phyloP scores from a whole-genome alignment of 2,329 filamentous ascomycete genomes.

The Stemphylium beticola region DNA sequence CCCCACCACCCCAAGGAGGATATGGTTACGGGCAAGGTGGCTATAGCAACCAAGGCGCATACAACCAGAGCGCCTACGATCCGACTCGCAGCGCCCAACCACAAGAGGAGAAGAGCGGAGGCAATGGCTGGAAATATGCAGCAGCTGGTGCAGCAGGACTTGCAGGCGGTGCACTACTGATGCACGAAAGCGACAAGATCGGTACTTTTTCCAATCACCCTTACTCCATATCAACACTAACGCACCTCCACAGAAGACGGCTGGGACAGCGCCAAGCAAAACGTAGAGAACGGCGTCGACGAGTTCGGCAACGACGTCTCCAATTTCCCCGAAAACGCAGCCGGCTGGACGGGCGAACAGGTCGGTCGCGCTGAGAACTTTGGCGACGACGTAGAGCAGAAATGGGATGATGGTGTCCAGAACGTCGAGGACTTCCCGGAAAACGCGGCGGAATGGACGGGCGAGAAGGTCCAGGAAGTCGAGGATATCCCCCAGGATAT shows the following conservation, averaged over 20 bases:
- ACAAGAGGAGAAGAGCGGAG: slow-evolving; percentile 26
- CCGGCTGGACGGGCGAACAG: slow-evolving; percentile 30
- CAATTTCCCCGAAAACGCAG: slow-evolving; percentile 32
- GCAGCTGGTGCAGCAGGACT: slow-evolving; percentile 32
- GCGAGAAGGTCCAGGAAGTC: slow-evolving; percentile 32
- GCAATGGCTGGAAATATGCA: slow-evolving; percentile 37
- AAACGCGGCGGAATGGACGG: slow-evolving; percentile 30
- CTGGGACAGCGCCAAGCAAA: slow-evolving; percentile 25
- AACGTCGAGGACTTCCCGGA: slow-evolving; percentile 34
- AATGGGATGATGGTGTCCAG: slow-evolving; percentile 27
- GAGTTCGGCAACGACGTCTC: too few relatives aligned
- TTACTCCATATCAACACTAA: background rate
- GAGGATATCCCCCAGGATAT: slow-evolving; percentile 35
- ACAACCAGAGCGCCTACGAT: slow-evolving; percentile 25
- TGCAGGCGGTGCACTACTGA: slow-evolving; percentile 32
- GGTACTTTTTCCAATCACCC: slow-evolving; percentile 13
- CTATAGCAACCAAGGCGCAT: slow-evolving; percentile 23
- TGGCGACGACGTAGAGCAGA: slow-evolving; percentile 27
- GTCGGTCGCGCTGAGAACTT: slow-evolving; percentile 33
- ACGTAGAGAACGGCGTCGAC: slow-evolving; percentile 17
- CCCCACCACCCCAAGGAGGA: slow-evolving; percentile 13
- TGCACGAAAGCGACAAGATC: slow-evolving; percentile 36
- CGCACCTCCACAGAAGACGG: slow-evolving; percentile 17
- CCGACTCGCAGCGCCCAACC: slow-evolving; percentile 19
- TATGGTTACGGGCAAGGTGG: slow-evolving; percentile 21